Conservation (phyloP, 192 early-diverging fungal species). For the Backusella liffmaniae region DNA sequence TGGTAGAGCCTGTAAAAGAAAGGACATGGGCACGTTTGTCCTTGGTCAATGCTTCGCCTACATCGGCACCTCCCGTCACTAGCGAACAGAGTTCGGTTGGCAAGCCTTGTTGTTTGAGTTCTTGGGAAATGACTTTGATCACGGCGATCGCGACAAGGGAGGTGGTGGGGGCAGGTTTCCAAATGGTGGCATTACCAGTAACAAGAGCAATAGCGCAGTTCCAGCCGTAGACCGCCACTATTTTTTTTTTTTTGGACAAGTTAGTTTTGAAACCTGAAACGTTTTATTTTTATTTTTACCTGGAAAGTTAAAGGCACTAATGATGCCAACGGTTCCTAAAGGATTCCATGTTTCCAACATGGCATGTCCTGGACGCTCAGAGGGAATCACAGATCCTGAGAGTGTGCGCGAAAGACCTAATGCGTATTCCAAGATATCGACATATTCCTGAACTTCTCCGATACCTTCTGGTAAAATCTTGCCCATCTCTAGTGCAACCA, state of each 20-base stretch:
- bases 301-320: conserved; percentile 96
- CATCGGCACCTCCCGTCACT: conserved; percentile 80
- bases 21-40: conserved; percentile 75
- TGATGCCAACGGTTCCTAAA: conserved; percentile 87
- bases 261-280: conserved; percentile 33
- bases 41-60: conserved; percentile 72
- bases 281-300: conserved; percentile 30
- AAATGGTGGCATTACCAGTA: conserved; percentile 88
- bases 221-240: conserved; percentile 88
- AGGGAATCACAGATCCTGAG: conserved; percentile 82
- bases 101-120: conserved; percentile 76
- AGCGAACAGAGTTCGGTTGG: conserved; percentile 84
- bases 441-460: conserved; percentile 96
- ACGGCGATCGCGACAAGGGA: conserved; percentile 84
- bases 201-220: conserved; percentile 88
- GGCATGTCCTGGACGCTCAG: conserved; percentile 88
- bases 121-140: conserved; percentile 81
- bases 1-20: conserved; percentile 91
- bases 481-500: conserved; percentile 93
- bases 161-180: conserved; percentile 85
- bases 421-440: conserved; percentile 92
- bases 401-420: conserved; percentile 81
- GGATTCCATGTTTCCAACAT: conserved; percentile 98
- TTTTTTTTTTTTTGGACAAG: not conserved
- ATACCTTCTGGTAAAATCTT: conserved; percentile 92